Base-by-base conservation (phyloP, 164 flowering plant species). In the Taxillus chinensis region DNA sequence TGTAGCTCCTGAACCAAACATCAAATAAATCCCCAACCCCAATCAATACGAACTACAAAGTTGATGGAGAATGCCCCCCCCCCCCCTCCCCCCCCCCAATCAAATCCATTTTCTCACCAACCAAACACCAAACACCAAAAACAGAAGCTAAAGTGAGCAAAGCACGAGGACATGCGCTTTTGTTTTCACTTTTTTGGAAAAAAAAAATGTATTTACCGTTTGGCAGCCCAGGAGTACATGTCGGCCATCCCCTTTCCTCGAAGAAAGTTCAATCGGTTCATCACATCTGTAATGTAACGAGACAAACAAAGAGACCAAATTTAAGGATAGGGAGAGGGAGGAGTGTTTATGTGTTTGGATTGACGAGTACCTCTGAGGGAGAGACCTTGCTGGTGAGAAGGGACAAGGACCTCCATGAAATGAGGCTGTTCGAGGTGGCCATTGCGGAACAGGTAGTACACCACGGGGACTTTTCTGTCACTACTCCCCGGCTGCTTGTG, bases 161-260 rank as follows among this genome's bases (percentile, higher is more conserved):
- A 27, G 27, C 27, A 27, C 27, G 27, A 27, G 27, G 27, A 27
- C 27, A 27, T 27, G 27, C 27, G 27, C 27, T 27, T 27, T 27
- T 27, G 27, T 27, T 27, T 27, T 27, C 27, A 27, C 27, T 27
- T 27, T 27, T 27, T 27, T 27, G 0, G 27, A 2, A 2, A 27
- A 27, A 27, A 27, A 2, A 27, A 27, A 27, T 0, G 10, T 48
- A 7, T 11, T 57, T 60, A 81, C 85, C 82, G 59, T 62, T 81
- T 81, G 1, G 77, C 70, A 59, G 85, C 76, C 85, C 85, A 81
- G 2, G 80, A 77, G 58, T 79, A 81, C 78, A 68, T 60, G 60
- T 8, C 63, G 4, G 82, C 75, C 79, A 81, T 75, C 62, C 79
- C 78, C 54, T 68, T 62, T 4, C 84, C 84, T 62, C 84, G 51